Conservation (phyloP, 306 rosid genomes). For the Dryas drummondii region DNA sequence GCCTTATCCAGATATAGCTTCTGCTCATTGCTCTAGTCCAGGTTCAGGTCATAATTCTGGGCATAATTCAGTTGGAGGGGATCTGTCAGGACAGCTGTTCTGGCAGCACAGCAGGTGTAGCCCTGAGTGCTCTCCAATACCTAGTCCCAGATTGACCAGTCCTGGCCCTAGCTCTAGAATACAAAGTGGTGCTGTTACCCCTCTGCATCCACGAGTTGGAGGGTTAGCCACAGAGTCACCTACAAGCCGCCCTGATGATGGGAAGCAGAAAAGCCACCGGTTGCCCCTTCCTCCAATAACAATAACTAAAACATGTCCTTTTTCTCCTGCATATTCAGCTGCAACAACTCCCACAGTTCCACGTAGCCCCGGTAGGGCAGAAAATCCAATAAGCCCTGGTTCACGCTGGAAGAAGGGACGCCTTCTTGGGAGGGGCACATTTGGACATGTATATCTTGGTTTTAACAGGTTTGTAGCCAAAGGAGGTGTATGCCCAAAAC, state of each 20-base stretch:
- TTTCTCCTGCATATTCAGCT: constrained; percentile 88
- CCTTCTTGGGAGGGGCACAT: constrained; percentile 89
- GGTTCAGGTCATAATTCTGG: constrained; percentile 97
- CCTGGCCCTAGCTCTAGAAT: constrained; percentile 69
- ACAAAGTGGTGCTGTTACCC: constrained; percentile 95
- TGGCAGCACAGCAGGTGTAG: constrained; percentile 63
- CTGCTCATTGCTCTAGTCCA: constrained; percentile 93
- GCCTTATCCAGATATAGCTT: constrained; percentile 58
- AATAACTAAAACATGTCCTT: constrained; percentile 53
- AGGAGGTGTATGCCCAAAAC: not conserved
- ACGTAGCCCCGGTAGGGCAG: constrained; percentile 94
- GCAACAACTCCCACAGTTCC: constrained; percentile 89
- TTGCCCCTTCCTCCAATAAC: constrained; percentile 90
- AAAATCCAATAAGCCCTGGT: constrained; percentile 70
- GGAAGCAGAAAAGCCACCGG: constrained; percentile 80
- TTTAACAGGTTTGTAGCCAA: constrained; percentile 63
- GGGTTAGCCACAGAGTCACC: constrained; percentile 63
- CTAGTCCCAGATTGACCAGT: constrained; percentile 80
- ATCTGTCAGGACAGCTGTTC: constrained; percentile 66
- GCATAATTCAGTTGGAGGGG: constrained; percentile 96
- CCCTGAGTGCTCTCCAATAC: constrained; percentile 79
- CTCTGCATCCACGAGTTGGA: constrained; percentile 85
- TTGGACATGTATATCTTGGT: constrained; percentile 93
- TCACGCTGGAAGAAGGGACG: constrained; percentile 93
- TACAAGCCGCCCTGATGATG: constrained; percentile 65